Conservation (phyloP, 2,329 filamentous ascomycete species). For the Tolypocladium tropicale region DNA sequence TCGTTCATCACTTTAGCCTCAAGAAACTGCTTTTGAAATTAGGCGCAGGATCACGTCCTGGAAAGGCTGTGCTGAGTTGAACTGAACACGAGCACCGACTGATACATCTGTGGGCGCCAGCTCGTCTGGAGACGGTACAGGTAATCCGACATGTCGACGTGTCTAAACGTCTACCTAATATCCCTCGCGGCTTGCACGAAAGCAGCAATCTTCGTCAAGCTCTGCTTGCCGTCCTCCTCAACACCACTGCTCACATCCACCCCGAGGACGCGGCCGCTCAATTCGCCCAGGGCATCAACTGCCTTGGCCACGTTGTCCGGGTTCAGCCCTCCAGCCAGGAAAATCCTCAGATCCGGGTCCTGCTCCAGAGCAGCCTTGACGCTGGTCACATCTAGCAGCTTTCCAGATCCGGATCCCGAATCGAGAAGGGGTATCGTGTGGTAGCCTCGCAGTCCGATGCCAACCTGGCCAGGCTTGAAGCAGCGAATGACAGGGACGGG, state of each 20-base stretch:
- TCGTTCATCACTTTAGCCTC: not conserved
- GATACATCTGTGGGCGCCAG: not conserved
- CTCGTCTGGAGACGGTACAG: not conserved
- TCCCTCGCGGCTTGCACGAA: slow-evolving; percentile 71
- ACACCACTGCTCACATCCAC: slow-evolving; percentile 95
- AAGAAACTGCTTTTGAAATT: not conserved
- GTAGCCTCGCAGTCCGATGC: slow-evolving; percentile 64
- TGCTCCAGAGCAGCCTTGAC: slow-evolving; percentile 56
- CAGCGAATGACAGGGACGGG: slow-evolving; percentile 85
- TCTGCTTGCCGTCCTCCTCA: slow-evolving; percentile 73
- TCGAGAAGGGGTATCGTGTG: slow-evolving; percentile 80
- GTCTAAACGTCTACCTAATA: slow-evolving; percentile 28
- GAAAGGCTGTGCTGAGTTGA: not conserved
- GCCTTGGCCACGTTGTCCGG: slow-evolving; percentile 65
- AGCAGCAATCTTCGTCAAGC: slow-evolving; percentile 64
- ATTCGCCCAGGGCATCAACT: slow-evolving; percentile 51
- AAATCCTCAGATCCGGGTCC: slow-evolving; percentile 61
- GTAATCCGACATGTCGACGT: not conserved
- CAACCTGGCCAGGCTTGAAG: slow-evolving; percentile 69
- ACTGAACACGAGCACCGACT: not conserved
- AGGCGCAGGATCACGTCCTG: not conserved
- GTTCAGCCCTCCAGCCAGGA: slow-evolving; percentile 78
- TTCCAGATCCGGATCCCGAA: slow-evolving; percentile 74
- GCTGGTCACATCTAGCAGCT: slow-evolving; percentile 60
- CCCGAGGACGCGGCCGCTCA: slow-evolving; percentile 56